These are phyloP conservation scores for Stropharia rugosoannulata DNA, from an alignment of 768 basidiomycete species.

Conservation along the genomic window DNA sequence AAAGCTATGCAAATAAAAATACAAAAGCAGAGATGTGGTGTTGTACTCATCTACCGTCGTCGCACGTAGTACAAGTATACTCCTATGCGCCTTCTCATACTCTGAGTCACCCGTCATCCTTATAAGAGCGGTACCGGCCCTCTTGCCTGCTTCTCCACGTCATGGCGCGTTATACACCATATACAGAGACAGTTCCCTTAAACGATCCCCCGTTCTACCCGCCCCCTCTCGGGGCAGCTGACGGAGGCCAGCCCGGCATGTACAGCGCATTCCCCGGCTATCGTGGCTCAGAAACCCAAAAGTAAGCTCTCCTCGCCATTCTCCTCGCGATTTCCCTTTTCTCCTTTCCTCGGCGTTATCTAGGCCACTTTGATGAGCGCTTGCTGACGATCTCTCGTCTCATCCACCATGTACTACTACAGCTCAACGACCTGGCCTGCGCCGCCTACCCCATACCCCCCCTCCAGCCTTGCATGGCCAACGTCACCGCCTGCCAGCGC, in stretches of 20 bases:
- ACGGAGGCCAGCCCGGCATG: conserved; percentile 29
- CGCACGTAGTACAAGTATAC: too few relatives aligned
- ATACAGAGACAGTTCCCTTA: too few relatives aligned
- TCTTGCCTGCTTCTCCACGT: too few relatives aligned
- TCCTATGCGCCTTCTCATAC: too few relatives aligned
- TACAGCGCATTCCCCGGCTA: conserved; percentile 15
- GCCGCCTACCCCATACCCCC: neutral
- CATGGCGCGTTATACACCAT: too few relatives aligned
- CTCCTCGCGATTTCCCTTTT: neutral
- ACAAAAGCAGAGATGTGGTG: too few relatives aligned
- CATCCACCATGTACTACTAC: neutral
- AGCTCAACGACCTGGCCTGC: neutral
- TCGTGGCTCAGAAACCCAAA: conserved; percentile 2
- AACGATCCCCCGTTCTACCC: conserved; percentile 19
- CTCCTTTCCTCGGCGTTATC: too few relatives aligned
- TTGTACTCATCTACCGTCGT: too few relatives aligned
- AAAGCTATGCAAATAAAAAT: too few relatives aligned
- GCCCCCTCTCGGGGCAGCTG: conserved; percentile 30
- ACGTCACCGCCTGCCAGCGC: neutral
- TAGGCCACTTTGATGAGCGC: neutral
- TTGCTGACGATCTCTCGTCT: neutral
- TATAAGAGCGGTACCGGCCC: too few relatives aligned
- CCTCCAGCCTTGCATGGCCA: neutral
- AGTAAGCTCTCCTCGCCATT: conserved; percentile 7
- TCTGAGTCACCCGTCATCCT: too few relatives aligned